Evolutionary conservation across 148 eudicot species (phyloP).

Genomic region (Camellia japonica): DNA sequence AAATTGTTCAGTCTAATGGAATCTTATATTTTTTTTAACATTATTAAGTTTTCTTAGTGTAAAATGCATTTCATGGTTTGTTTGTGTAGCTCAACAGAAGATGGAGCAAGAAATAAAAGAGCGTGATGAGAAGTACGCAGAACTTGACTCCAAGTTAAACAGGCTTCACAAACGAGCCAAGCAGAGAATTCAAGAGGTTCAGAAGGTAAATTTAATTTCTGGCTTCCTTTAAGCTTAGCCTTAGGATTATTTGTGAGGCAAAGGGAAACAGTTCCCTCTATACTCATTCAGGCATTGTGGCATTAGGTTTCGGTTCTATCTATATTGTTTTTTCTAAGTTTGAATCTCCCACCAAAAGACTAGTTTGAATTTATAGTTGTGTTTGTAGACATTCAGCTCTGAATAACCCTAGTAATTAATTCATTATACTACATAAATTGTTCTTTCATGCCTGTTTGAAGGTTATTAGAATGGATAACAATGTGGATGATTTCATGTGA

Average conservation of each 20-base stretch:
- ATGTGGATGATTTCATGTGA: background rate
- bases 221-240: background rate
- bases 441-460: too few relatives aligned
- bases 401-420: too few relatives aligned
- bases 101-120: slow-evolving; percentile 90
- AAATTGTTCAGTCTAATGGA: background rate
- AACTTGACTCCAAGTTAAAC: slow-evolving; percentile 87
- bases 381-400: too few relatives aligned
- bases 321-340: background rate
- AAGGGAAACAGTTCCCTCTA: background rate
- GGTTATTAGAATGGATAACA: too few relatives aligned
- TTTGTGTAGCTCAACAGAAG: slow-evolving; percentile 70
- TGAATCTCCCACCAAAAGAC: background rate
- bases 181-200: slow-evolving; percentile 97
- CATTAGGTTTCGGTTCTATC: background rate
- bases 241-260: slow-evolving; percentile 8
- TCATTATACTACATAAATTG: too few relatives aligned
- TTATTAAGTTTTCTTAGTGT: slow-evolving; percentile 11
- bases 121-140: slow-evolving; percentile 85
- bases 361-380: too few relatives aligned
- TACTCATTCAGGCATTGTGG: background rate
- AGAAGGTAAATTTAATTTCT: slow-evolving; percentile 57
- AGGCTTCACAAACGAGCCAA: slow-evolving; percentile 98
- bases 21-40: background rate
- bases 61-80: slow-evolving; percentile 19